A percentile compares a stretch with the other conserved stretches of the same genome.
Evolutionary conservation across 106 monocot species (phyloP).

Genomic region (Allium sativum): DNA sequence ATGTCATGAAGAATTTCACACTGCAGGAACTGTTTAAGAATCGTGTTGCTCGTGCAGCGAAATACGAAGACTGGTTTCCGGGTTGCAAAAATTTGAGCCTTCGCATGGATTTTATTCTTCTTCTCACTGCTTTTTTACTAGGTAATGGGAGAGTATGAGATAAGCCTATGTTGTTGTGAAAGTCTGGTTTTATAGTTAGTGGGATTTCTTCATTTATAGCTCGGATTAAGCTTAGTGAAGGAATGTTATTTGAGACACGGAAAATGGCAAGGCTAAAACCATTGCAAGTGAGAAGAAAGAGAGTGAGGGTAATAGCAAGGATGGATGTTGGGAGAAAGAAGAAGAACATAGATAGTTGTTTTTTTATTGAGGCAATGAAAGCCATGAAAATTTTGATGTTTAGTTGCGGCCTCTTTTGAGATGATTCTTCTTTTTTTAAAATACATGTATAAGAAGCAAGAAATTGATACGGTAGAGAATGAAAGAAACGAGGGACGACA

Average conservation of each 20-base stretch:
- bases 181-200: neutral
- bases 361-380: neutral
- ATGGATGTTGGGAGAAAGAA: constrained; percentile 17
- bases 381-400: neutral
- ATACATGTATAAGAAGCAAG: neutral
- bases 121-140: neutral
- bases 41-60: constrained; percentile 21
- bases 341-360: neutral
- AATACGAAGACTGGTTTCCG: constrained; percentile 10
- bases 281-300: constrained; percentile 15
- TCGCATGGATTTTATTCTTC: neutral
- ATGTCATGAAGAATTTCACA: constrained; percentile 75
- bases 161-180: neutral
- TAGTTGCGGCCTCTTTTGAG: neutral
- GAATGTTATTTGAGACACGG: neutral
- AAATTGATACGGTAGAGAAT: neutral
- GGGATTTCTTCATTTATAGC: neutral
- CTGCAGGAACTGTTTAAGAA: constrained; percentile 40
- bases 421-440: neutral
- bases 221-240: neutral
- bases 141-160: neutral
- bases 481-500: neutral
- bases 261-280: constrained; percentile 9
- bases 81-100: constrained; percentile 4
- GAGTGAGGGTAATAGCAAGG: constrained; percentile 5